Conservation (phyloP, 1,139 yeast genomes). For the Blastobotrys indianensis region DNA sequence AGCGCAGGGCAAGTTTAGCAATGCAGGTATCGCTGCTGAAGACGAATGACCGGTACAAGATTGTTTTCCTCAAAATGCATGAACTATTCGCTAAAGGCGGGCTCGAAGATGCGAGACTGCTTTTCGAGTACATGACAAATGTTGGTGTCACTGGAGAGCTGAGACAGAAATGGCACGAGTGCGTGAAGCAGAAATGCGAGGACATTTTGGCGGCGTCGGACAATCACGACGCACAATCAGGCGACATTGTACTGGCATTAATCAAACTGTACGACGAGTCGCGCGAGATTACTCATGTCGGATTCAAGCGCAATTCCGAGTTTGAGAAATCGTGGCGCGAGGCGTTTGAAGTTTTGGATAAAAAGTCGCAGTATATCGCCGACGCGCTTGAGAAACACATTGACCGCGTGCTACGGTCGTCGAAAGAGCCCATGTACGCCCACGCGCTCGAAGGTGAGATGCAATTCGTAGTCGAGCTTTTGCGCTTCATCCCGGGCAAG, state of each 20-base stretch:
- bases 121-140: too few relatives aligned
- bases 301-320: background rate
- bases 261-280: conserved; percentile 6
- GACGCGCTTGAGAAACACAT: conserved; percentile 31
- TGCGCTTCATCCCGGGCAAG: conserved; percentile 24
- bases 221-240: background rate
- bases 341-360: conserved; percentile 22
- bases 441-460: background rate
- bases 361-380: conserved; percentile 20
- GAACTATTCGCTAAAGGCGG: too few relatives aligned
- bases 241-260: conserved; percentile 7
- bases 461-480: conserved; percentile 2
- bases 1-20: too few relatives aligned
- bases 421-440: background rate
- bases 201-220: background rate
- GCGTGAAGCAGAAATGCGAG: background rate
- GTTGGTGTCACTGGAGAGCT: conserved; percentile 1
- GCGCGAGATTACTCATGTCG: conserved; percentile 3
- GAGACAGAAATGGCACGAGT: conserved; percentile 6
- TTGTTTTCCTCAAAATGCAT: too few relatives aligned
- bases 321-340: conserved; percentile 20
- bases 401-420: conserved; percentile 29
- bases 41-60: too few relatives aligned
- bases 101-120: too few relatives aligned
- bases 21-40: too few relatives aligned